phyloP scores from a whole-genome alignment of 768 basidiomycete genomes.

The Boletus subparvulus region DNA sequence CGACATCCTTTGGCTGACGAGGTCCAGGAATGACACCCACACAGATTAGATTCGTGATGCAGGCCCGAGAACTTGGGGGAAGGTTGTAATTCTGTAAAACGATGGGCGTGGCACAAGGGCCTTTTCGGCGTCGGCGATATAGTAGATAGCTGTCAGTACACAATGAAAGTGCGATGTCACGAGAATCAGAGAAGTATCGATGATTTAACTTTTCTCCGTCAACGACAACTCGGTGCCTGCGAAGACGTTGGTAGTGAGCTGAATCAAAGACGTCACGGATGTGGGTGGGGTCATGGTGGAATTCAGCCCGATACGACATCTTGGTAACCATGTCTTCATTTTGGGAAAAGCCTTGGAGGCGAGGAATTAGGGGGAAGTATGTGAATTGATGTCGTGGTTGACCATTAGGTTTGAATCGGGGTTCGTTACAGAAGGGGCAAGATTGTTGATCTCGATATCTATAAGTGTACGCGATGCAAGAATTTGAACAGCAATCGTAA shows the following conservation, averaged over 20 bases:
- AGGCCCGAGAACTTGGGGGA: no score
- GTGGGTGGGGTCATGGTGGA: not conserved
- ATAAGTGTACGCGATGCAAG: not conserved
- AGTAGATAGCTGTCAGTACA: not conserved
- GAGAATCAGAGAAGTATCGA: not conserved
- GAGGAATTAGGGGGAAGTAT: not conserved
- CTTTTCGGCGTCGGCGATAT: not conserved
- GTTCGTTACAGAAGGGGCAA: not conserved
- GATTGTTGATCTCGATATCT: not conserved
- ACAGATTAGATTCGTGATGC: no score
- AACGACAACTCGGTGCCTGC: not conserved
- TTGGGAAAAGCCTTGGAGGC: not conserved
- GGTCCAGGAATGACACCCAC: no score
- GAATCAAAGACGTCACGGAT: not conserved
- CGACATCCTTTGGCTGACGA: no score
- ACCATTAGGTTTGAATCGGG: no score
- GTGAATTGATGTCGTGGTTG: no score
- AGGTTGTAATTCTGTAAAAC: no score
- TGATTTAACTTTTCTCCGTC: not conserved
- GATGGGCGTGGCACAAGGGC: not conserved
- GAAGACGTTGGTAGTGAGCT: not conserved
- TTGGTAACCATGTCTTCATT: not conserved
- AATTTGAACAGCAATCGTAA: not conserved
- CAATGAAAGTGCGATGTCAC: not conserved
- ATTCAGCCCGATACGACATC: not conserved